Conservation (phyloP, 352 stramenopile genomes). For the Globisporangium uncinulatum region DNA sequence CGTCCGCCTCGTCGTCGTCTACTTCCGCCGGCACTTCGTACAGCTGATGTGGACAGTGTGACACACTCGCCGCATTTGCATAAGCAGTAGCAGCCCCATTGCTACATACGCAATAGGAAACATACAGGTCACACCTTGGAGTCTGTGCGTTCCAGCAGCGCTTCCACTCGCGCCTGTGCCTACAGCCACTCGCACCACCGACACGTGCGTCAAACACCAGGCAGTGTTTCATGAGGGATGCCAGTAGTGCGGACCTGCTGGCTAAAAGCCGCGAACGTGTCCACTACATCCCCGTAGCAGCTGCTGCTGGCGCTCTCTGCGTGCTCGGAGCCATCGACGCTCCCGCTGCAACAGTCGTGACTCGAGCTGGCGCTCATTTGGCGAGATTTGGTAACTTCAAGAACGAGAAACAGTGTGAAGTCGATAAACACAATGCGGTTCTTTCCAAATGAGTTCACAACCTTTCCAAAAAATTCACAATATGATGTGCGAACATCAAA, state of each 20-base stretch:
- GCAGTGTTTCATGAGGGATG: neutral
- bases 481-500: too few relatives aligned
- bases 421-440: too few relatives aligned
- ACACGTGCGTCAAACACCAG: slow-evolving; percentile 6
- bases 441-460: too few relatives aligned
- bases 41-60: neutral
- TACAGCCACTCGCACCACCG: too few relatives aligned
- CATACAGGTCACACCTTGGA: slow-evolving; percentile 5
- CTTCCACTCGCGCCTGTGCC: slow-evolving; percentile 33
- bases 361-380: too few relatives aligned
- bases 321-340: neutral
- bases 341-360: neutral
- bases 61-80: neutral
- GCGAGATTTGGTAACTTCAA: too few relatives aligned
- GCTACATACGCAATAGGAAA: neutral
- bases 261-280: slow-evolving; percentile 54
- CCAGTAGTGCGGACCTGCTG: slow-evolving; percentile 18
- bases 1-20: slow-evolving; percentile 3
- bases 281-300: slow-evolving; percentile 18
- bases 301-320: neutral
- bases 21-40: neutral
- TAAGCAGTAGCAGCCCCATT: neutral
- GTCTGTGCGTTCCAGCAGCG: slow-evolving; percentile 30
- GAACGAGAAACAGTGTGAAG: too few relatives aligned
- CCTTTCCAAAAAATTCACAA: too few relatives aligned